These are phyloP conservation scores for Castanea mollissima DNA, from an alignment of 306 rosid genomes.

Conservation along the genomic window DNA sequence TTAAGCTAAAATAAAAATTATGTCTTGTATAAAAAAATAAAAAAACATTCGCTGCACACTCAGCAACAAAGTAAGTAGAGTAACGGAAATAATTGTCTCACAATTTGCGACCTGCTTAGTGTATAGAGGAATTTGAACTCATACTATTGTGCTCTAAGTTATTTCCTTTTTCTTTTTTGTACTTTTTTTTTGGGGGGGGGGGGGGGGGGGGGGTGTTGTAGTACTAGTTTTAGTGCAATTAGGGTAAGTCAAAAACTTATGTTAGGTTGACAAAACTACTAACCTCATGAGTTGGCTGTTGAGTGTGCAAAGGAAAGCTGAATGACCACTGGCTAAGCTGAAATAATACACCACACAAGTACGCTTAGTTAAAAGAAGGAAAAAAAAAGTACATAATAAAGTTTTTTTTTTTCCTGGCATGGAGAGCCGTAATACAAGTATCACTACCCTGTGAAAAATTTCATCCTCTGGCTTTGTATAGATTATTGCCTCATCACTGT, in stretches of 20 bases:
- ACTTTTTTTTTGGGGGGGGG: neutral
- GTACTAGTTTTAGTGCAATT: no score
- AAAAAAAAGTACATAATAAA: neutral
- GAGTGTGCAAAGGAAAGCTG: constrained; percentile 52
- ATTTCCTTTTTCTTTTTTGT: neutral
- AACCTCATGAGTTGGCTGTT: constrained; percentile 64
- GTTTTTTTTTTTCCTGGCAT: no score
- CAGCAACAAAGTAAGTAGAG: neutral
- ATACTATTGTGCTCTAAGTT: neutral
- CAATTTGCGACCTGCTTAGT: neutral
- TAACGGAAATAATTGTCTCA: neutral
- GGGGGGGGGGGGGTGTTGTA: no score
- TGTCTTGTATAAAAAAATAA: no score
- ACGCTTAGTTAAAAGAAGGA: neutral
- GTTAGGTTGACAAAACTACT: constrained; percentile 15
- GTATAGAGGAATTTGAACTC: neutral
- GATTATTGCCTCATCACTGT: constrained; percentile 41
- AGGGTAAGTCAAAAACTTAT: no score
- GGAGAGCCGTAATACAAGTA: neutral
- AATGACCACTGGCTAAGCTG: constrained; percentile 82
- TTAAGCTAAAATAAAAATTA: no score
- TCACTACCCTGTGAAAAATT: constrained; percentile 70
- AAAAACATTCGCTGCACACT: neutral
- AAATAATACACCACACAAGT: neutral
- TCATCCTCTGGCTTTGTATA: constrained; percentile 86